Conservation (phyloP, 208 protist genomes). For the Trypanosoma lewisi region DNA sequence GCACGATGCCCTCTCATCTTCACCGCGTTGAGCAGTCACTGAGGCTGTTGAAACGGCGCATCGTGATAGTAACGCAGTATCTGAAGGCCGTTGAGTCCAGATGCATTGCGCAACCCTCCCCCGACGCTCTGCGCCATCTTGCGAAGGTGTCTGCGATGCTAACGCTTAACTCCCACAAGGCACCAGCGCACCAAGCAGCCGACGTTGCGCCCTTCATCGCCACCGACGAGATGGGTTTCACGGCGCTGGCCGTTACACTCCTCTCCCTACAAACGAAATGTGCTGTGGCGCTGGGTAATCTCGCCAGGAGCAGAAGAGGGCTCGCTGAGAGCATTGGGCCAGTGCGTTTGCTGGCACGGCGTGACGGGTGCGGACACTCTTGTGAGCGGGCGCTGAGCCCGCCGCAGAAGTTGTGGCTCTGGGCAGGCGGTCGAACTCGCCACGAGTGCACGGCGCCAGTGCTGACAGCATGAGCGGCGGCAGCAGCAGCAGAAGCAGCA, state of each 20-base stretch:
- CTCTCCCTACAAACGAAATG: constrained; percentile 20
- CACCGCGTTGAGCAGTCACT: constrained; percentile 22
- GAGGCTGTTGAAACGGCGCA: constrained; percentile 28
- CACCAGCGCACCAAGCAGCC: not conserved
- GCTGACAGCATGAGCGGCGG: too few species aligned
- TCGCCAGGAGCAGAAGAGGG: constrained; percentile 6
- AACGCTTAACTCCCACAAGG: not conserved
- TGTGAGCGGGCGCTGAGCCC: too few species aligned
- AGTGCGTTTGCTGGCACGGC: not conserved
- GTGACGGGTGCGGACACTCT: too few species aligned
- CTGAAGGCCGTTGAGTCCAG: constrained; percentile 28
- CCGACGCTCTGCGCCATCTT: constrained; percentile 17
- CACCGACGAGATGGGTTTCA: constrained; percentile 4
- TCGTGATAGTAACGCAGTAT: constrained; percentile 31
- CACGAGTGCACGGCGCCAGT: not conserved
- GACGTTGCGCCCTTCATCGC: not conserved
- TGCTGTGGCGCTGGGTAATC: not conserved
- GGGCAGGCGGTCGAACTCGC: not conserved
- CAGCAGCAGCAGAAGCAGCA: too few species aligned
- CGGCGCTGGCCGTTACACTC: constrained; percentile 17
- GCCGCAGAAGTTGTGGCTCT: not conserved
- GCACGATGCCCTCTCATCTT: constrained; percentile 7
- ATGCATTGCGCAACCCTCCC: constrained; percentile 13
- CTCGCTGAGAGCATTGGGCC: not conserved
- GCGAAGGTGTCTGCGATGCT: constrained; percentile 15